These are phyloP conservation scores for Trifolium subterraneum DNA, from an alignment of 306 rosid genomes.

Conservation along the genomic window DNA sequence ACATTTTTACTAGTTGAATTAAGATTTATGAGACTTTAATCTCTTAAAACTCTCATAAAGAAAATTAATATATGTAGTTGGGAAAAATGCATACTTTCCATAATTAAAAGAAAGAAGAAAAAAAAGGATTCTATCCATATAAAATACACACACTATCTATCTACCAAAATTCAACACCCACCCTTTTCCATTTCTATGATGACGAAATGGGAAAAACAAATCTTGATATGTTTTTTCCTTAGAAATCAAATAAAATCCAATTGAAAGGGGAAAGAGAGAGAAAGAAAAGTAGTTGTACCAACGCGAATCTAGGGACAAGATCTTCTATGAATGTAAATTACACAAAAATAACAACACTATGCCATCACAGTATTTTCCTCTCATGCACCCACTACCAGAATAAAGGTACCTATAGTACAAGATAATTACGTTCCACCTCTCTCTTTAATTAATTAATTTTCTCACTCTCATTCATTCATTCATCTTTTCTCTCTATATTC, in stretches of 20 bases:
- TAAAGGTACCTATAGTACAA: slow-evolving; percentile 7
- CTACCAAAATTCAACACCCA: slow-evolving; percentile 58
- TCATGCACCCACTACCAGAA: slow-evolving; percentile 44
- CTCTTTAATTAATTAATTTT: no score
- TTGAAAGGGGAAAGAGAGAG: slow-evolving; percentile 45
- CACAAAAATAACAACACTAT: slow-evolving; percentile 46
- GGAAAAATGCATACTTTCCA: not conserved
- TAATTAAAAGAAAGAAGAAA: not conserved
- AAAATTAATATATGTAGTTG: not conserved
- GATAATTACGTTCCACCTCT: slow-evolving; percentile 52
- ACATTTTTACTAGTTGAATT: no score
- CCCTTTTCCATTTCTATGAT: slow-evolving; percentile 56
- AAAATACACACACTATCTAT: not conserved
- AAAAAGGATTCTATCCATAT: not conserved
- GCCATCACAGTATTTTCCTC: slow-evolving; percentile 39
- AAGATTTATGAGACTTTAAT: no score
- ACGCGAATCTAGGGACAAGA: slow-evolving; percentile 81
- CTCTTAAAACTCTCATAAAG: no score
- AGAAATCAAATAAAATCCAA: slow-evolving; percentile 66
- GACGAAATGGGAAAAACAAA: slow-evolving; percentile 66
- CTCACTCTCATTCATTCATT: slow-evolving; percentile 26
- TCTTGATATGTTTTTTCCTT: slow-evolving; percentile 47
- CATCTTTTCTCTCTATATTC: slow-evolving; percentile 38
- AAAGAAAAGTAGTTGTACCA: slow-evolving; percentile 75
- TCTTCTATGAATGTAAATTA: slow-evolving; percentile 46